A percentile compares a stretch with the other conserved stretches of the same genome.
These are phyloP conservation scores for Colletotrichum sidae DNA, from an alignment of 2,329 filamentous ascomycete species.

Conservation along the genomic window DNA sequence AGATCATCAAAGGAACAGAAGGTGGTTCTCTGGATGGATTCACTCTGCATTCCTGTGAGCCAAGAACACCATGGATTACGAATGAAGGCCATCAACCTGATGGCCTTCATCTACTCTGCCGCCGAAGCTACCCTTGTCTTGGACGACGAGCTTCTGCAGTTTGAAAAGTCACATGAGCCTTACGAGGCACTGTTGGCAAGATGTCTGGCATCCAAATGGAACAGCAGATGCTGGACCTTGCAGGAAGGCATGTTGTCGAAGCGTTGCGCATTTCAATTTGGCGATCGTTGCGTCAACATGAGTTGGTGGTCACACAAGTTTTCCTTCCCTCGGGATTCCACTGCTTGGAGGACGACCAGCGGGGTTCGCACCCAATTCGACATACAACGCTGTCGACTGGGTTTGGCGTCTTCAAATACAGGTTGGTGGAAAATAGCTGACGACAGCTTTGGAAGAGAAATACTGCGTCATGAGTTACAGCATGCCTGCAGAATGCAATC, in stretches of 20 bases:
- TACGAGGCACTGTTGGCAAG: not conserved
- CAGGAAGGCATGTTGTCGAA: constrained; percentile 6
- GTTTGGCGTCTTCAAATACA: no score
- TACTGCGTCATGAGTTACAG: no score
- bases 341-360: no score
- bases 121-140: not conserved
- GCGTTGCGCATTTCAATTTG: constrained; percentile 1
- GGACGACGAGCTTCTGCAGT: not conserved
- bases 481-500: not conserved
- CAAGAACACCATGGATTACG: not conserved
- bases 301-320: no score
- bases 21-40: constrained; percentile 10
- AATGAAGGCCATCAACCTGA: not conserved
- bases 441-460: no score
- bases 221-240: constrained; percentile 2
- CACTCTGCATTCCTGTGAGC: not conserved
- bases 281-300: not conserved
- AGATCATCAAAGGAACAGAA: no score
- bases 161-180: not conserved
- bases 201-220: constrained; percentile 1
- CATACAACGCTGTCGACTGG: not conserved
- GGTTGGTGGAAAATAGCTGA: no score
- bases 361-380: no score
- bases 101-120: constrained; percentile 1
- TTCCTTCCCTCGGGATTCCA: no score